phyloP scores from a whole-genome alignment of 768 basidiomycete species.

The Nevesoporus exiguus region DNA sequence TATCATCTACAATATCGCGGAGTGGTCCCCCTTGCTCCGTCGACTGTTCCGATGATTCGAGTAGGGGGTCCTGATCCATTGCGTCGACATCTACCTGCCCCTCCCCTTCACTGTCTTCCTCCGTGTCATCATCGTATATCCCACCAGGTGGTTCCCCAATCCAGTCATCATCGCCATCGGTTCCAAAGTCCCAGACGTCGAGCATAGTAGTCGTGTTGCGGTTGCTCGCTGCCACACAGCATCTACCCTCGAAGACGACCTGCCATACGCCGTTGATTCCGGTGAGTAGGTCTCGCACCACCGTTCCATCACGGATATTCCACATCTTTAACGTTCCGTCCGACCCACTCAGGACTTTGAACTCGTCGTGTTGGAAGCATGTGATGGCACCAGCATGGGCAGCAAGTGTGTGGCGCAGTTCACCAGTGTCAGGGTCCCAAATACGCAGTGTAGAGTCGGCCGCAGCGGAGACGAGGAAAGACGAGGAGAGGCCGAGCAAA shows the following conservation, averaged over 20 bases:
- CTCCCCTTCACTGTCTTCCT: slow-evolving; percentile 41
- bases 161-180: slow-evolving; percentile 74
- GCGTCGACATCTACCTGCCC: slow-evolving; percentile 63
- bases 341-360: slow-evolving; percentile 92
- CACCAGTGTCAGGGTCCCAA: slow-evolving; percentile 88
- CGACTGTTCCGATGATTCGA: slow-evolving; percentile 33
- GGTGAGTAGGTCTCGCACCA: slow-evolving; percentile 84
- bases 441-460: slow-evolving; percentile 93
- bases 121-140: slow-evolving; percentile 66
- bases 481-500: slow-evolving; percentile 83
- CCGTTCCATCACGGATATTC: slow-evolving; percentile 85
- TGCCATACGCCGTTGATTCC: slow-evolving; percentile 98
- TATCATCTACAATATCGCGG: slow-evolving; percentile 28
- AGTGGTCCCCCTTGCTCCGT: slow-evolving; percentile 23
- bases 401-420: slow-evolving; percentile 74
- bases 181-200: slow-evolving; percentile 90
- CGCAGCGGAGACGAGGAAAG: slow-evolving; percentile 90
- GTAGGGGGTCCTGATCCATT: slow-evolving; percentile 64
- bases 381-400: slow-evolving; percentile 98
- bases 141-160: slow-evolving; percentile 74
- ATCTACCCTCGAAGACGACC: slow-evolving; percentile 90
- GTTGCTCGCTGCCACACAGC: slow-evolving; percentile 93
- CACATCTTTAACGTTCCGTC: slow-evolving; percentile 98
- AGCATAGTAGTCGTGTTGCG: slow-evolving; percentile 71
- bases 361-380: slow-evolving; percentile 98